Base-by-base conservation (phyloP, 768 basidiomycete species). In the Termitomyces sp. region DNA sequence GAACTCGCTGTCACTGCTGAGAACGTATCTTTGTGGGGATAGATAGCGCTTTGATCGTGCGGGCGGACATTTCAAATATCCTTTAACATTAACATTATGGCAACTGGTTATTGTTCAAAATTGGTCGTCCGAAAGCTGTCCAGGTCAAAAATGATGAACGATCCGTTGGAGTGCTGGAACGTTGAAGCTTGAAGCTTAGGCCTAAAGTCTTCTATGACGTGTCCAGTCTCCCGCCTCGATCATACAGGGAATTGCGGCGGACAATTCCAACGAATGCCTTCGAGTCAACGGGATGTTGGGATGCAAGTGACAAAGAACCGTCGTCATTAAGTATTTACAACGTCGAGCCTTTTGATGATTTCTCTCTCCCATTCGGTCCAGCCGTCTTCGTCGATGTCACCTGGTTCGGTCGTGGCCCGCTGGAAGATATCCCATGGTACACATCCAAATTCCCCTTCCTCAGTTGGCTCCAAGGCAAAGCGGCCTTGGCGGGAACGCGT, bases 401-500 rank as follows among this genome's bases (percentile, higher is more conserved):
- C 83, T 30, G 68, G 63, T 57, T 80, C 72, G 55, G 74, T 67
- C 49, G 80, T 63, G 9, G 90, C 91, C 47, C 76, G 78, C 61
- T 82, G 74, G 61, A 94, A 86, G 19, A 86, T 76, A 30, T 84
- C 80, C 86, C 93, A 92, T 23, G 89, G 82, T 14, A 89, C 75
- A 67, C 87, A 94, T 46, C 70, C 70, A 19, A 66, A 74, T 59
- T 87, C 86, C n/a, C 73, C 78, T 57, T 75, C 80, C 54, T 78
- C 77, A 33, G 64, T 64, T 15, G 70, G 67, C 14, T 78, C 75
- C 14, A 87, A 70, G 5, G 78, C 74, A 64, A 94, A 98, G 31
- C 82, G 81, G 3, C 94, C 92, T 77, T 98, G 97, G 40, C 91
- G 80, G n/a, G 87, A 86, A 37, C 97, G 84, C 14, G 84, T 89